Conservation (phyloP, 805 yeast genomes). For the Brettanomyces custersianus region DNA sequence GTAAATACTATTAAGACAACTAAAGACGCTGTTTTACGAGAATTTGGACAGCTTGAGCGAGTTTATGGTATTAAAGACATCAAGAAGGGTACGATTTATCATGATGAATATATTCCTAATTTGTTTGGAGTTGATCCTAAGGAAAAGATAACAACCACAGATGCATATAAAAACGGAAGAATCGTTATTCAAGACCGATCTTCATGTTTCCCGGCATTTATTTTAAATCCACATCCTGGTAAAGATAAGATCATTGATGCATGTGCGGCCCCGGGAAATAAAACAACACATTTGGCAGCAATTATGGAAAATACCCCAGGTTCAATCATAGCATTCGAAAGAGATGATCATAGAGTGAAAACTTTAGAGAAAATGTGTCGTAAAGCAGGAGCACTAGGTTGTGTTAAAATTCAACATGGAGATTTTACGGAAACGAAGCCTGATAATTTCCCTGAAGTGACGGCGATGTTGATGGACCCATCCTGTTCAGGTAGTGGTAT, state of each 20-base stretch:
- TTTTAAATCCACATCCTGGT: slow-evolving; percentile 54
- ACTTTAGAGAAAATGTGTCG: slow-evolving; percentile 68
- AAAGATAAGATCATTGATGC: slow-evolving; percentile 68
- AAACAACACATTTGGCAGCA: slow-evolving; percentile 87
- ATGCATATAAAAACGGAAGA: slow-evolving; percentile 64
- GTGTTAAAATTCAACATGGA: slow-evolving; percentile 33
- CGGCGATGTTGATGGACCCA: slow-evolving; percentile 88
- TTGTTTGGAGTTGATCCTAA: slow-evolving; percentile 77
- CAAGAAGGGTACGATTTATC: slow-evolving; percentile 50
- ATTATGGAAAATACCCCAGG: slow-evolving; percentile 32
- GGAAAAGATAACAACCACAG: slow-evolving; percentile 59
- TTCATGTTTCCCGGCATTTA: slow-evolving; percentile 91
- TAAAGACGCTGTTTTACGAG: slow-evolving; percentile 28
- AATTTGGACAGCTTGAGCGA: slow-evolving; percentile 35
- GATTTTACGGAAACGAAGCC: slow-evolving; percentile 63
- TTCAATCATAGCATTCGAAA: slow-evolving; percentile 77
- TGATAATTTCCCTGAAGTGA: slow-evolving; percentile 49
- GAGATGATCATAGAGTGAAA: slow-evolving; percentile 65
- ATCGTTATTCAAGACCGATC: slow-evolving; percentile 93
- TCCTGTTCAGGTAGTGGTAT: slow-evolving; percentile 98
- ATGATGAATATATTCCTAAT: slow-evolving; percentile 66
- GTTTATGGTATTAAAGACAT: slow-evolving; percentile 37
- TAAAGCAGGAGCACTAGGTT: slow-evolving; percentile 55
- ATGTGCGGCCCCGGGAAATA: slow-evolving; percentile 98
- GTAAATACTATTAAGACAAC: slow-evolving; percentile 54